Base-by-base conservation (phyloP, 495 filamentous ascomycete genomes). In the Sordaria brevicollis region DNA sequence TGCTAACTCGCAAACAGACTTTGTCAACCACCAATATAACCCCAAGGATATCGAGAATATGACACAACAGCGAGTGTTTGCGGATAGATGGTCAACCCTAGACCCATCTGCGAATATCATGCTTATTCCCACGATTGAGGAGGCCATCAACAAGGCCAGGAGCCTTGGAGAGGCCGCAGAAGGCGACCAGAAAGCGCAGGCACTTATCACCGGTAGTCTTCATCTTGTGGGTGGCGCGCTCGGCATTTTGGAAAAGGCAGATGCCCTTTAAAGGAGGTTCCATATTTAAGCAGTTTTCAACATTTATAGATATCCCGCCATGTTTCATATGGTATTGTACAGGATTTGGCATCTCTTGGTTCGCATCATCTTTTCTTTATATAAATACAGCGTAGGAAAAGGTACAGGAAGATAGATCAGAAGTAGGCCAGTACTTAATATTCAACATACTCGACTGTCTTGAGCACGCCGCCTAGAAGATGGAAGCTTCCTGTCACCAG, bases 401-500 rank as follows among this genome's bases (percentile, higher is more conserved):
- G 34, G 35, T 36, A 68, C 43, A 25, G 39, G 66, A 67, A 67
- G 35, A 68, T 31, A 17, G 54, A 21, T 62, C 17, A 67, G 69
- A 71, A 29, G 49, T 43, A 66, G 29, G 74, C 49, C 21, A 29
- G 49, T 29, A 57, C 49, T 67, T 74, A 73, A 37, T 77, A 70
- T 36, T 72, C 75, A 33, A 79, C 79, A 37, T 77, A 74, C 76
- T 93, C 92, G 66, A 98, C 81, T 5, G 90, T 88, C 77, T 91
- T 90, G 35, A 97, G 79, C 70, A 93, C 82, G 0, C 91, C 90
- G 4, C 94, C 93, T 1, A 97, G 92, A 9, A 98, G 84, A 82
- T 97, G 92, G 70, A 97, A 84, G 77, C 93, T 97, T 6, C 94
- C 94, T 21, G 94, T 97, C 35, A 93, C 83, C 25, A 92, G 77